These are phyloP conservation scores for Parascedosporium putredinis DNA, from an alignment of 2,329 filamentous ascomycete genomes.

Conservation along the genomic window DNA sequence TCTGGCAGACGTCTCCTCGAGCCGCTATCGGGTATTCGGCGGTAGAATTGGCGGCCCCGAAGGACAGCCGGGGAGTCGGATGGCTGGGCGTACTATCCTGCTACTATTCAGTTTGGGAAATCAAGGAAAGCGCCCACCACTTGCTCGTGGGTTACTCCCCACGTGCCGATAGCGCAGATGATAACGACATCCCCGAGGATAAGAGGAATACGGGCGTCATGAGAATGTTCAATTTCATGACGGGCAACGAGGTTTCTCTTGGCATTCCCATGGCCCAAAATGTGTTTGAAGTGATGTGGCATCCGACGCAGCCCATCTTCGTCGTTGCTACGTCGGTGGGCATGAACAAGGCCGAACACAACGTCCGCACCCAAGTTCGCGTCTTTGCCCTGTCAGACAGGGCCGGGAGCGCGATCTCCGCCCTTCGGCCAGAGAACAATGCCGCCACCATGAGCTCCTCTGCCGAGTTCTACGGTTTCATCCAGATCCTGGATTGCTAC, in stretches of 20 bases:
- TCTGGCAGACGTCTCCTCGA: constrained; percentile 23
- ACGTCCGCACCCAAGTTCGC: constrained; percentile 45
- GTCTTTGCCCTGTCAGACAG: constrained; percentile 28
- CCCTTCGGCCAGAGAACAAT: background rate
- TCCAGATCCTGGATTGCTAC: constrained; percentile 47
- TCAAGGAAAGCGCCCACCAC: constrained; percentile 33
- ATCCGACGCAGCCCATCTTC: constrained; percentile 43
- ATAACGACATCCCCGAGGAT: constrained; percentile 48
- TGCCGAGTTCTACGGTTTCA: constrained; percentile 24
- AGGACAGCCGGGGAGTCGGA: constrained; percentile 16
- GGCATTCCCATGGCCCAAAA: constrained; percentile 44
- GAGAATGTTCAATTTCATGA: constrained; percentile 44
- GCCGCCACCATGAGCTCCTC: background rate
- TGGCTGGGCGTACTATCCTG: constrained; percentile 53
- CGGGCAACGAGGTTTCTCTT: constrained; percentile 33
- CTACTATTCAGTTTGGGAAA: constrained; percentile 52
- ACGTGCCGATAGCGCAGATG: constrained; percentile 39
- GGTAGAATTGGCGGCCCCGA: constrained; percentile 10
- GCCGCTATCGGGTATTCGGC: constrained; percentile 24
- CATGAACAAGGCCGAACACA: constrained; percentile 31
- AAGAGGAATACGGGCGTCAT: constrained; percentile 49
- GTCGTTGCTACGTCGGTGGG: constrained; percentile 46
- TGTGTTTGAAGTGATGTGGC: constrained; percentile 56
- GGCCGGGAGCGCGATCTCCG: background rate
- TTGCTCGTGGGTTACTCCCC: constrained; percentile 55